Base-by-base conservation (phyloP, 2,329 filamentous ascomycete species). In the Trichoderma polysporum region DNA sequence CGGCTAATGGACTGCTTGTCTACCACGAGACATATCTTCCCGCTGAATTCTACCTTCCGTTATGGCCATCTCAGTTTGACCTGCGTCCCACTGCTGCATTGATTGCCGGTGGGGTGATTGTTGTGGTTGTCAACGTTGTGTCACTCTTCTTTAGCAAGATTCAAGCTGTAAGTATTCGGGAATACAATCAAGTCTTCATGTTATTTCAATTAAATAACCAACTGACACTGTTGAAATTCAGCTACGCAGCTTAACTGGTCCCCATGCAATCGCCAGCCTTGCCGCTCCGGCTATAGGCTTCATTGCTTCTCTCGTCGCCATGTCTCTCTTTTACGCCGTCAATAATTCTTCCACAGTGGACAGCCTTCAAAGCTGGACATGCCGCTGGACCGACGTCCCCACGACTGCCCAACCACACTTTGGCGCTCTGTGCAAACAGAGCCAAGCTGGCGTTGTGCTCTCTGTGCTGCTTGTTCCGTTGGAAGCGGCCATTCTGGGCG, bases 321-420 rank as follows among this genome's bases (percentile, higher is more conserved):
- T 87, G 73, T 77, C 81, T 60, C 82, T 89, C 75, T 88, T 86
- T 75, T 89, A 88, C 72, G 80, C 79, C 64, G 80, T 86, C 74
- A 85, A 88, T 70, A 75, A 81, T 19, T 88, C 86, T 3, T 76
- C 76, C 15, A 80, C 79, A 9, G 77, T 79, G 67, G 85, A 87
- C 73, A 86, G 85, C 7, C 76, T 89, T 12, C 80, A 88, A 73
- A 87, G 85, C 75, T 90, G 87, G 87, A 85, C 82, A 47, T 90
- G 87, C 75, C 85, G 85, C 69, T 90, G 87, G 87, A 76, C 78
- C 9, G 72, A 79, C 25, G 77, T 88, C n/a, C 75, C 77, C 68
- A 88, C 89, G 85, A 71, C 72, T 17, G 73, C 78, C 39, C 76
- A 82, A 69, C 86, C 88, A 33, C 79, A 86, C 72, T 90, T 87